Base-by-base conservation (phyloP, 2,329 filamentous ascomycete species). In the Trichoderma breve region DNA sequence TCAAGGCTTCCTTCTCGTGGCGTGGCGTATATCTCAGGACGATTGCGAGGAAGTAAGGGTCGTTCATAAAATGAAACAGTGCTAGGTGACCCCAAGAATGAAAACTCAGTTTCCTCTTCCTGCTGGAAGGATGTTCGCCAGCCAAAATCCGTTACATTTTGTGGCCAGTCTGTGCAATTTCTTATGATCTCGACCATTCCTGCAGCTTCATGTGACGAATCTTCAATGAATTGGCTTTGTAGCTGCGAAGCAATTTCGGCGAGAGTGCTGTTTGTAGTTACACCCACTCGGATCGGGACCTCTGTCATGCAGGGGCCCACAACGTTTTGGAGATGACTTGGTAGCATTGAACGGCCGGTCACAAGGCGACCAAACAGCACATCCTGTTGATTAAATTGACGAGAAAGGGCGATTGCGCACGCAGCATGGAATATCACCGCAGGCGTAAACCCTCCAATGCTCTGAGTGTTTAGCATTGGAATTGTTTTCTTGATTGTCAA, bases 281-380 rank as follows among this genome's bases (percentile, higher is more conserved):
- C 39, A 7, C 12, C 18, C 14, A 65, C 32, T 36, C 66, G 15
- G 18, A 72, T 57, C 6, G 71, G 71, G 12, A 70, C 57, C 15
- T 57, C 47, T 32, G 57, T 72, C 55, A 70, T 62, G 51, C 66
- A 70, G n/a, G 71, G 65, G 30, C 71, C 71, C 11, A 70, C 71
- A n/a, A 72, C 60, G 39, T 64, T 70, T 32, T 70, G 71, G 18
- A 70, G 47, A 34, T n/a, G n/a, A 26, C 47, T 63, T 61, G 65
- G 71, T 15, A 72, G 58, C 60, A 64, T 64, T 18, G 65, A 39
- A 36, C 71, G 71, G 15, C 71, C 71, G 9, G 71, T 63, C 26
- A 72, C 71, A 21, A 72, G 65, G 14, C 71, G 65, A 64, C 71
- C 71, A 63, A 72, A 72, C 8, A 64, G 34, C 15, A 72, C 39